Conservation (phyloP, 495 filamentous ascomycete genomes). For the Neurospora sp. region DNA sequence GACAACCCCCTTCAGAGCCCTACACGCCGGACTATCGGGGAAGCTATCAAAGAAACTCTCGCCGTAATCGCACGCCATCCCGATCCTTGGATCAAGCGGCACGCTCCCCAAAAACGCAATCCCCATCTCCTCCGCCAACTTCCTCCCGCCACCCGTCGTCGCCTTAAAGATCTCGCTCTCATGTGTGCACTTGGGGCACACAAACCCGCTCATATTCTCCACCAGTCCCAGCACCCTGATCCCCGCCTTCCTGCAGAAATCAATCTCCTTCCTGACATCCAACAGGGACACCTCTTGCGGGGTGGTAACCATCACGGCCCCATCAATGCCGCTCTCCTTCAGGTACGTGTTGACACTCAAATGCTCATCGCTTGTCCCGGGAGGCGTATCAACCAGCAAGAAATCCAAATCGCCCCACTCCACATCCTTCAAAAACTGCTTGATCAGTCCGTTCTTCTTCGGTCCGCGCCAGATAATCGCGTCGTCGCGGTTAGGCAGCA, state of each 20-base stretch:
- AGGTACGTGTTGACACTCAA: conserved; percentile 80
- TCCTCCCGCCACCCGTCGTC: conserved; percentile 77
- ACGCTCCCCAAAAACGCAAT: conserved; percentile 85
- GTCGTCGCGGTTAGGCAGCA: conserved; percentile 86
- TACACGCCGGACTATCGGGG: conserved; percentile 82
- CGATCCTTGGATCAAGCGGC: conserved; percentile 88
- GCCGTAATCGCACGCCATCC: conserved; percentile 92
- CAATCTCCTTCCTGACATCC: conserved; percentile 92
- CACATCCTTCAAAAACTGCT: conserved; percentile 93
- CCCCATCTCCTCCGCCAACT: conserved; percentile 70
- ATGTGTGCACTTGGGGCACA: conserved; percentile 80
- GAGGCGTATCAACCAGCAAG: conserved; percentile 87
- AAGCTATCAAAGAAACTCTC: conserved; percentile 95
- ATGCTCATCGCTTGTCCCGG: conserved; percentile 92
- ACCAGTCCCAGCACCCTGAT: conserved; percentile 82
- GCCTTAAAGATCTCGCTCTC: conserved; percentile 80
- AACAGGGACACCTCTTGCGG: conserved; percentile 90
- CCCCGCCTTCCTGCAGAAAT: conserved; percentile 91
- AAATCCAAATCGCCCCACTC: conserved; percentile 95
- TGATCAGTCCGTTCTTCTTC: conserved; percentile 97
- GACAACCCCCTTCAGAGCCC: conserved; percentile 68
- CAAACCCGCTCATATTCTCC: conserved; percentile 96
- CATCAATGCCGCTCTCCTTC: conserved; percentile 82
- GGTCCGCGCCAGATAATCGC: conserved; percentile 95
- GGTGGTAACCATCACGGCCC: conserved; percentile 86